Base-by-base conservation (phyloP, 768 basidiomycete genomes). In the Kwoniella dejecticola region DNA sequence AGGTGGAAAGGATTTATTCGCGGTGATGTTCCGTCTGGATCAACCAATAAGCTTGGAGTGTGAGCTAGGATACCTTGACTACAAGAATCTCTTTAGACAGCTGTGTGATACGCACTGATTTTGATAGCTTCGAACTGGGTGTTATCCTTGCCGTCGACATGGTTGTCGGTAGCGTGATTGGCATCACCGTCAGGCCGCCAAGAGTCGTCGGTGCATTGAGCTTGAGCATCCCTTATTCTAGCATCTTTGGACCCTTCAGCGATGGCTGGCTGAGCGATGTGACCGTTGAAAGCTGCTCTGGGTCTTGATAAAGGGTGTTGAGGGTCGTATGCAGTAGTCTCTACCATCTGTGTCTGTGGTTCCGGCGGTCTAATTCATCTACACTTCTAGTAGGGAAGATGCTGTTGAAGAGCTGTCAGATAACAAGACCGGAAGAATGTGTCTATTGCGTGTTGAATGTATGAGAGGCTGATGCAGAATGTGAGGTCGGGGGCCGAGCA, bases 1-100 rank as follows among this genome's bases (percentile, higher is more conserved):
- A 66, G 62, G 57, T 78, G 75, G 59, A 76, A 78, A 2, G 77
- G 77, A 57, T 78, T 78, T 57, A 78, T 68, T 33, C 54, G 58
- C 1, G 76, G 67, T 19, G 74, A 60, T 41, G 64, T 31, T n/a
- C 31, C 48, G 21, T 50, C 48, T 50, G n/a, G 7, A 36, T 15
- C 33, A 7, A 50, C 19, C 24, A 21, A 17, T 26, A 19, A 11
- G 2, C 12, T 1, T 21, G 0, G 15, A 23, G 11, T 50, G 13
- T 40, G 2, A 23, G 40, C 26, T 8, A 29, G 21, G 1, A 13
- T 26, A 17, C 10, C 23, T 7, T 30, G 26, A 26, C 8, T 4
- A 10, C 15, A 21, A 10, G 11, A 27, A n/a, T n/a, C n/a, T n/a
- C n/a, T n/a, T n/a, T 10, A 40, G 27, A 29, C 44, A 49, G 24